Evolutionary conservation across 2,329 filamentous ascomycete species (phyloP), one percentile per base, ranked within the genome.

Genomic region (Aureobasidium lini): DNA sequence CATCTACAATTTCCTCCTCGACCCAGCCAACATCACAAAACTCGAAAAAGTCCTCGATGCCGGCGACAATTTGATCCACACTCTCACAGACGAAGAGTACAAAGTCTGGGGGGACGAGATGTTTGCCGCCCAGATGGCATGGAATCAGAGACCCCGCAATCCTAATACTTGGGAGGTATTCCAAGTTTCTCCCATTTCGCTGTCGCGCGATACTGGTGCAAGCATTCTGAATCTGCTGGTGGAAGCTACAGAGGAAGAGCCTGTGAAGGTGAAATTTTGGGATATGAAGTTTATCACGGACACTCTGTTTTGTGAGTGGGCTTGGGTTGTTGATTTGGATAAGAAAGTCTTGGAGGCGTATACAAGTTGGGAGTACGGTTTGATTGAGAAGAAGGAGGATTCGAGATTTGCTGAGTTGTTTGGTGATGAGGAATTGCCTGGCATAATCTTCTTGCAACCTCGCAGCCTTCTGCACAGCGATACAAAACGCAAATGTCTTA

Each of bases 301-400:
- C 34, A 43, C 47, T 2, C 11, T 63, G 9, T 66, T 62, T 28
- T 68, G 68, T 59, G 67, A 68, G 57, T 69, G 64, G 62, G 63
- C 63, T 10, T 69, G 69, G 50, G 66, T 68, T 11, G 53, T 69
- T 31, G 65, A 69, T 61, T 57, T 69, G 4, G 68, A 69, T 57
- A 23, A 37, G 11, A 44, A 54, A 29, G 44, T 54, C 1, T 40
- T 65, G 13, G 62, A 65, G 52, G 62, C 60, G 0, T 63, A 59
- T 6, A 37, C 29, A 4, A 11, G n/a, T 39, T 34, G 50, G 28
- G 29, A 37, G 2, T 16, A 28, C 29, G 39, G 31, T 15, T 6
- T 29, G 36, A 3, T 11, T 0, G 42, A 23, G 2, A 2, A 42
- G 37, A 16, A 32, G 11, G 39, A 43, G 39, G 23, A 44, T 23